Percentiles rank a stretch among this genome's conserved stretches.
Conservation (phyloP, 1,284 basidiomycete genomes). For the Ganoderma multipileum region DNA sequence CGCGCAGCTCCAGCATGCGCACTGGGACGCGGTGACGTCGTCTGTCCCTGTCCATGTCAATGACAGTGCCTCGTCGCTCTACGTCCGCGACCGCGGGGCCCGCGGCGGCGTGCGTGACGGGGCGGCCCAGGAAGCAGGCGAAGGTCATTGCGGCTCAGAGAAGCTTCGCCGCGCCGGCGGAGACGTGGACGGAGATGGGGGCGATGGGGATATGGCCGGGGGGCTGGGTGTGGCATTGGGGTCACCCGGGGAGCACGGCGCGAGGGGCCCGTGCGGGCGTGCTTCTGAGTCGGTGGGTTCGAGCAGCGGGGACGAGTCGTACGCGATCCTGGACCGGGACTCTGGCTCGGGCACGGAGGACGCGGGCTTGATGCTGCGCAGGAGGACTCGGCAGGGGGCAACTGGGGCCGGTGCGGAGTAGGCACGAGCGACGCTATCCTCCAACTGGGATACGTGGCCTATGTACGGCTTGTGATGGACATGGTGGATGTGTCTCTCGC, state of each 20-base stretch:
- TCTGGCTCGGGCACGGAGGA: conserved; percentile 40
- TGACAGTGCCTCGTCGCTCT: conserved; percentile 4
- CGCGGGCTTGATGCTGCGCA: conserved; percentile 35
- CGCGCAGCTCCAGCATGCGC: conserved; percentile 29
- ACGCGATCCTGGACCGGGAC: conserved; percentile 42
- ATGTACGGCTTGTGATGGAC: not conserved
- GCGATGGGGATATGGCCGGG: conserved; percentile 6
- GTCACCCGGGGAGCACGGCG: conserved; percentile 15
- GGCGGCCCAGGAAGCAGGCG: not conserved
- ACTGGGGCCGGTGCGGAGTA: conserved; percentile 29
- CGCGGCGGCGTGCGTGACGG: conserved; percentile 1
- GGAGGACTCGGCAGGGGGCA: conserved; percentile 29
- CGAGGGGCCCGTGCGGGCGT: conserved; percentile 24
- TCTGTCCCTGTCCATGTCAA: not conserved
- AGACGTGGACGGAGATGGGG: conserved; percentile 18
- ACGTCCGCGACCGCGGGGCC: conserved; percentile 12
- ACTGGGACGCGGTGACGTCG: conserved; percentile 9
- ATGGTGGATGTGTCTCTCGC: not conserved
- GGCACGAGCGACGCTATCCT: not conserved
- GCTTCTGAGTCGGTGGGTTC: conserved; percentile 28
- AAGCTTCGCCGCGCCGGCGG: conserved; percentile 2
- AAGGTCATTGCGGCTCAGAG: conserved; percentile 3
- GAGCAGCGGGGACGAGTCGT: conserved; percentile 39
- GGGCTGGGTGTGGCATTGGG: not conserved
- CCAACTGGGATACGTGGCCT: not conserved